Evolutionary conservation across 1,284 basidiomycete genomes (phyloP), one percentile per base, ranked within the genome.

Genomic region (Mixia osmundae): DNA sequence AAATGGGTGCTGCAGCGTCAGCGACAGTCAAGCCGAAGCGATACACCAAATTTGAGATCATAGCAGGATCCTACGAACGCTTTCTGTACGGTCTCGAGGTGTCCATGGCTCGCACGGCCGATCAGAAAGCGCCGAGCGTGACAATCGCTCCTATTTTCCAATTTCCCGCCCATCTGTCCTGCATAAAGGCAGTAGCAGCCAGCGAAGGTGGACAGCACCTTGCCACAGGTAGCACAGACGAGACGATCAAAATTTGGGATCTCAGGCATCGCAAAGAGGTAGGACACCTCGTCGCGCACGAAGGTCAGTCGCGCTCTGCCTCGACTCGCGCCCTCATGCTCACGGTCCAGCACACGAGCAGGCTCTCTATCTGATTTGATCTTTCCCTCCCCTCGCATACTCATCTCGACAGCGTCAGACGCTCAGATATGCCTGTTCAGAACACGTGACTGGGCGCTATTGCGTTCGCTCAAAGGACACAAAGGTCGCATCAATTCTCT

Each of bases 171-270:
- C 89, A 95, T 57, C 70, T 89, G 24, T 83, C 79, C 1, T 85
- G 73, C 48, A 76, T 95, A 42, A 83, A 85, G 50, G 71, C 78
- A 7, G 74, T 89, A 4, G 77, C 80, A 1, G 74, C 76, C 44
- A 47, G 27, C 38, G 48, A 18, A 95, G 83, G 80, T 65, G n/a
- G n/a, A n/a, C n/a, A n/a, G n/a, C n/a, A n/a, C n/a, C n/a, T 95
- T 11, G 87, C 83, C 3, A 87, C 79, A 0, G 89, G 85, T 1
- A 83, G 79, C 44, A 71, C 78, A 22, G 89, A 97, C 54, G 89
- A 95, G 59, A 77, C 85, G 38, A 64, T 95, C 52, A 94, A 94
- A 56, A 74, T 95, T n/a, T 95, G 89, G 89, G 85, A 95, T 60
- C 56, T 95, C 44, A 65, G 74, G 37, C 65, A 82, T 52, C 61